phyloP scores from a whole-genome alignment of 2,329 filamentous ascomycete genomes.

The Tricladium varicosporioides region DNA sequence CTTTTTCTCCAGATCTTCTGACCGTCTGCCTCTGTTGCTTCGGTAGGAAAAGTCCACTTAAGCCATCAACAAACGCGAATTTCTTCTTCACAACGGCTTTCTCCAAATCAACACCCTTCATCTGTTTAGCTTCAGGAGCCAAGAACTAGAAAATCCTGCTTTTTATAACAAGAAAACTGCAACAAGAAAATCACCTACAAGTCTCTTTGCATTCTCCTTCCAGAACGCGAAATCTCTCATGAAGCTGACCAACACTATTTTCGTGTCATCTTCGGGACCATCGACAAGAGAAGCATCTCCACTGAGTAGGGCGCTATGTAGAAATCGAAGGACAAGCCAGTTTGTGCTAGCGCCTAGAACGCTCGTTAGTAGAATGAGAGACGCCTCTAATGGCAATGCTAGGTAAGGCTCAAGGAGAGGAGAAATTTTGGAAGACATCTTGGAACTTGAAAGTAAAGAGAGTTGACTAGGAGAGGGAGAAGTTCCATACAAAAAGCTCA shows the following conservation, averaged over 20 bases:
- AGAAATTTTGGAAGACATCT: constrained; percentile 42
- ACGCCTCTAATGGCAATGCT: constrained; percentile 52
- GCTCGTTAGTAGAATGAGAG: constrained; percentile 65
- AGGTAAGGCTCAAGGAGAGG: constrained; percentile 65
- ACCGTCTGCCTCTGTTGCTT: constrained; percentile 4
- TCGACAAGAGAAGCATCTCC: constrained; percentile 33
- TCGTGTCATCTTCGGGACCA: constrained; percentile 36
- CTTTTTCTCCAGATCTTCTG: constrained; percentile 11
- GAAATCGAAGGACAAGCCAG: constrained; percentile 61
- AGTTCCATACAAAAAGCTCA: too few relatives aligned
- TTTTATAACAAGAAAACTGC: too few relatives aligned
- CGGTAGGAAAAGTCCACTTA: constrained; percentile 28
- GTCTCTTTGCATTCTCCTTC: constrained; percentile 65
- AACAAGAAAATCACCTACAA: constrained; percentile 47
- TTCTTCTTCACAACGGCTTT: constrained; percentile 53
- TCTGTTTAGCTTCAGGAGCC: neutral
- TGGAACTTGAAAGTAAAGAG: neutral
- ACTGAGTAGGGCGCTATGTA: constrained; percentile 34
- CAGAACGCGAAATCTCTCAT: constrained; percentile 77
- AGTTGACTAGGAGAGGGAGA: neutral
- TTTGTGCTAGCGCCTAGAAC: constrained; percentile 64
- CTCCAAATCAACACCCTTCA: constrained; percentile 70
- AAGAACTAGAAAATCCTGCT: constrained; percentile 3
- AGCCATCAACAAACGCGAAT: constrained; percentile 74
- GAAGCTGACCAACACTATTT: constrained; percentile 79